A percentile compares a stretch with the other conserved stretches of the same genome.
Evolutionary conservation across 306 rosid genomes (phyloP).

Genomic region (Casuarina glauca): DNA sequence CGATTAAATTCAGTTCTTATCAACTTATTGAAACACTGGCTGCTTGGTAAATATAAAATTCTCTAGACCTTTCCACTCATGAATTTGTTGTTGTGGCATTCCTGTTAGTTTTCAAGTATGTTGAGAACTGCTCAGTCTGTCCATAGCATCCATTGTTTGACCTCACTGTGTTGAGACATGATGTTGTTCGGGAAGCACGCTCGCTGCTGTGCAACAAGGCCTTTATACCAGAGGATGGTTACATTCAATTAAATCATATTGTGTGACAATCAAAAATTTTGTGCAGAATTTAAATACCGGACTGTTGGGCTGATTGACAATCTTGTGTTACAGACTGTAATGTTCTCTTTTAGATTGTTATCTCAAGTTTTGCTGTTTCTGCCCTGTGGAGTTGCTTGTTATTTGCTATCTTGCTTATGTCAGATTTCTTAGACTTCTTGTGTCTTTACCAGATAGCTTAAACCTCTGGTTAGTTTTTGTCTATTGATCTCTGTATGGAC

Average conservation of each 20-base stretch:
- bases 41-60: neutral
- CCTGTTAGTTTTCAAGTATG: neutral
- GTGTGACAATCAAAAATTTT: neutral
- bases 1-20: neutral
- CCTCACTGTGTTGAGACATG: neutral
- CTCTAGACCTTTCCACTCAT: neutral
- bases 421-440: too few relatives aligned
- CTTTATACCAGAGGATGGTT: neutral
- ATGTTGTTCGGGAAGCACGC: neutral
- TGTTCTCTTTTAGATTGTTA: too few relatives aligned
- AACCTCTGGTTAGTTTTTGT: too few relatives aligned
- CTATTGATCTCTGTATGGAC: too few relatives aligned
- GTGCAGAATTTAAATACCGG: neutral
- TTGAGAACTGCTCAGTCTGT: neutral
- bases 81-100: neutral
- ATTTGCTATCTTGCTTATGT: too few relatives aligned
- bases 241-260: neutral
- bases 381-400: too few relatives aligned
- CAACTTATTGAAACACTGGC: neutral
- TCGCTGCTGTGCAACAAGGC: neutral
- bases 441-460: too few relatives aligned
- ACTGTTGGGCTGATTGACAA: neutral
- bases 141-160: neutral
- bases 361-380: too few relatives aligned
- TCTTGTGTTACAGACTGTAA: neutral